A percentile compares a stretch with the other conserved stretches of the same genome.
phyloP scores from a whole-genome alignment of 208 protist genomes.

The Leishmania gerbilli region DNA sequence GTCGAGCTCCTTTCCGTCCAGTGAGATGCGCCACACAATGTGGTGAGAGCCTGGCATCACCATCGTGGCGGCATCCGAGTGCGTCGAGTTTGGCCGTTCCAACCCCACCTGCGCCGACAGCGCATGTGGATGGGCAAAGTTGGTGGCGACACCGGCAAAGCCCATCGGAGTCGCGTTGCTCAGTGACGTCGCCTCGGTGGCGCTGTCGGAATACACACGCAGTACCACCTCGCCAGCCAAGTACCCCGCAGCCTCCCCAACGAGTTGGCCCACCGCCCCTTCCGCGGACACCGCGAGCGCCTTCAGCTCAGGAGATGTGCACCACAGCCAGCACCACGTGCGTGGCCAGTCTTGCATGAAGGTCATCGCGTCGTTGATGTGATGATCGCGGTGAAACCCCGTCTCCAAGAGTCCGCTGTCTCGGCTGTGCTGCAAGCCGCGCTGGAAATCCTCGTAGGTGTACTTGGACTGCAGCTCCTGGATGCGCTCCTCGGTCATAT shows the following conservation, averaged over 20 bases:
- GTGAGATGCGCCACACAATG: constrained; percentile 51
- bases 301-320: constrained; percentile 34
- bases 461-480: constrained; percentile 43
- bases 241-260: constrained; percentile 68
- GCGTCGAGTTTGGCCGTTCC: neutral
- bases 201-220: constrained; percentile 69
- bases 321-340: constrained; percentile 56
- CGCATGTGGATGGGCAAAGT: constrained; percentile 38
- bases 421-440: constrained; percentile 61
- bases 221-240: constrained; percentile 73
- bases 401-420: constrained; percentile 67
- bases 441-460: constrained; percentile 52
- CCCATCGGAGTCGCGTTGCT: constrained; percentile 63
- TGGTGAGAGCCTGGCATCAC: constrained; percentile 78
- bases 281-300: constrained; percentile 34
- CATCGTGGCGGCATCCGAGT: constrained; percentile 19
- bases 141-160: constrained; percentile 27
- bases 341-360: constrained; percentile 72
- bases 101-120: constrained; percentile 60
- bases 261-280: constrained; percentile 36
- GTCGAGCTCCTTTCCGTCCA: constrained; percentile 61
- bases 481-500: constrained; percentile 45
- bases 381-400: constrained; percentile 56
- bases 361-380: constrained; percentile 64
- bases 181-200: constrained; percentile 51